Evolutionary conservation across 179 eudicot genomes (phyloP), one percentile per base, ranked within the genome.

Genomic region (Heliamphora pulchella): DNA sequence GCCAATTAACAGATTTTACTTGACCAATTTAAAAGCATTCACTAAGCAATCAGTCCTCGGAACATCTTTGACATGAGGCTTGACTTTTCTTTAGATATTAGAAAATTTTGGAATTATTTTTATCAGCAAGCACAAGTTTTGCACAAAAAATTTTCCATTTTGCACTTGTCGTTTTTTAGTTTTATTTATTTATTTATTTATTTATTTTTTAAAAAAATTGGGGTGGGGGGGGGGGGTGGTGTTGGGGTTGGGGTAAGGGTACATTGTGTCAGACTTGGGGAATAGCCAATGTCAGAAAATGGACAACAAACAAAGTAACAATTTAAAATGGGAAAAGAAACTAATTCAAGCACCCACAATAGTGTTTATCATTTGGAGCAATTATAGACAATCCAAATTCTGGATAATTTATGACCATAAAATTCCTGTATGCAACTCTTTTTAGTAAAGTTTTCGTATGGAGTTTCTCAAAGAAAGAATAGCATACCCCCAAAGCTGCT

Each of bases 401-500:
- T 44, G 18, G 43, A 47, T 61, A 47, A 20, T 3, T n/a, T 77
- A 64, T 6, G 46, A 31, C 22, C 13, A 17, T 20, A 5, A 50
- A n/a, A 48, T 71, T 67, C 39, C 43, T 41, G 43, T 14, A 18
- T 39, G n/a, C 48, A 43, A 14, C 13, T 3, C 48, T 41, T 48
- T 67, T 67, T 1, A 43, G 48, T 7, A 14, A 67, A 69, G 41
- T 14, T 67, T 4, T 68, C 71, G 41, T 20, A 46, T 5, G 43
- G n/a, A 63, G 46, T 65, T 62, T 13, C 0, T 8, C 31, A 75
- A 48, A 47, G 47, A 68, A 61, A 53, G 74, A 55, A 66, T 68
- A 50, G 59, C 88, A 57, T 91, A 91, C 96, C 91, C 87, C 85
- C 59, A 91, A 84, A 85, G 93, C 93, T 3, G 96, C 85, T 88